A percentile compares a stretch with the other conserved stretches of the same genome.
Conservation (phyloP, 1,139 yeast genomes). For the Hyphopichia fennica region DNA sequence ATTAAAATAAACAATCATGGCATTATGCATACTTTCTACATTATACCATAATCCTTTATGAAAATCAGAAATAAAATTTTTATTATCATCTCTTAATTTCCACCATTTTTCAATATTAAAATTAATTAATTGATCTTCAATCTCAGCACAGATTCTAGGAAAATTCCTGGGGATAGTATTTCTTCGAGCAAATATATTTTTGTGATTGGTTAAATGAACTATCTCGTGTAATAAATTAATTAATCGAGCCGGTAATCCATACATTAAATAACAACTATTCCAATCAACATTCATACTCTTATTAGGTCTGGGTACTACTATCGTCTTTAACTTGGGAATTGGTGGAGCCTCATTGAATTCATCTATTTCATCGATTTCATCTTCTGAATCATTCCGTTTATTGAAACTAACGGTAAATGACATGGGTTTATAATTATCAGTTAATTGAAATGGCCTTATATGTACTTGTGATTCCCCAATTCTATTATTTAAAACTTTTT, state of each 20-base stretch:
- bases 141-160: slow-evolving; percentile 54
- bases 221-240: slow-evolving; percentile 45
- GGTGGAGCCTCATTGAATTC: neutral
- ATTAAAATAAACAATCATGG: slow-evolving; percentile 44
- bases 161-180: slow-evolving; percentile 53
- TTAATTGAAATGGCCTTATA: slow-evolving; percentile 17
- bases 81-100: slow-evolving; percentile 23
- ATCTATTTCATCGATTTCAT: slow-evolving; percentile 7
- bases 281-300: too few relatives aligned
- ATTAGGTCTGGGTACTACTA: too few relatives aligned
- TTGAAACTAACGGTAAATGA: slow-evolving; percentile 26
- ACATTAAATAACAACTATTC: slow-evolving; percentile 37
- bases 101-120: slow-evolving; percentile 47
- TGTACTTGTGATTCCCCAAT: too few relatives aligned
- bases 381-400: slow-evolving; percentile 12
- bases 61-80: slow-evolving; percentile 23
- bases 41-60: slow-evolving; percentile 43
- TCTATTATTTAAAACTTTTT: slow-evolving; percentile 8
- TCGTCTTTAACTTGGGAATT: neutral
- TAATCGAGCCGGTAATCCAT: slow-evolving; percentile 49
- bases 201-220: slow-evolving; percentile 52
- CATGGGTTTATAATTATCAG: slow-evolving; percentile 18
- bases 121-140: slow-evolving; percentile 47
- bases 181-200: slow-evolving; percentile 45
- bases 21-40: slow-evolving; percentile 40